These are phyloP conservation scores for Fragaria vesca DNA, from an alignment of 306 rosid genomes.

Conservation along the genomic window DNA sequence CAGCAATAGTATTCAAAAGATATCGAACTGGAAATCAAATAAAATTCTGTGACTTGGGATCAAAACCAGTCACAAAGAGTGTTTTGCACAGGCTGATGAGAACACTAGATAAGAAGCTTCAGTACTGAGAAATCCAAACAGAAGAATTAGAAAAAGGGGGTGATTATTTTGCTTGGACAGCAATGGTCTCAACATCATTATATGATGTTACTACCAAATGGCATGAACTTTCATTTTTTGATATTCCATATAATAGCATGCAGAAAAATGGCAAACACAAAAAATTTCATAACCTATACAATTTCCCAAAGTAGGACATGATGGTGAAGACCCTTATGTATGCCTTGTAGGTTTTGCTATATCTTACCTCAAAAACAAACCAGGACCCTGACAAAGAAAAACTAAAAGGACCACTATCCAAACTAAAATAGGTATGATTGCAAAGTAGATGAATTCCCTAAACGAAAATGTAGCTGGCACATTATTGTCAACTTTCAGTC, in stretches of 20 bases:
- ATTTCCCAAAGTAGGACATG: constrained; percentile 60
- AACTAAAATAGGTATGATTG: background rate
- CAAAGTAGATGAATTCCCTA: background rate
- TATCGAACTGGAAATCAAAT: background rate
- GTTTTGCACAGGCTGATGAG: constrained; percentile 31
- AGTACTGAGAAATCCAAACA: constrained; percentile 37
- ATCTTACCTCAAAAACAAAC: constrained; percentile 35
- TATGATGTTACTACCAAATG: background rate
- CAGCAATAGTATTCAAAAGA: background rate
- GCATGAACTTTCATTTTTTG: background rate
- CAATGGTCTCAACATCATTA: constrained; percentile 6
- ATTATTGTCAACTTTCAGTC: background rate
- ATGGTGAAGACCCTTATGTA: constrained; percentile 39
- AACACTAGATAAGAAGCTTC: constrained; percentile 47
- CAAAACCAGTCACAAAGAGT: background rate
- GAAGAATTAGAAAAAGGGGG: constrained; percentile 41
- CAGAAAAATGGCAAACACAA: background rate
- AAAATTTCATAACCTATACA: constrained; percentile 34
- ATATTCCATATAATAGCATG: background rate
- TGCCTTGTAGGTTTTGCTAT: constrained; percentile 38
- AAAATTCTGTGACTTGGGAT: background rate
- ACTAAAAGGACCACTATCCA: background rate
- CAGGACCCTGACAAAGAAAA: constrained; percentile 17
- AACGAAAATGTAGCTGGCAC: background rate
- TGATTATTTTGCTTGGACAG: constrained; percentile 44